Conservation (phyloP, 768 basidiomycete species). For the Lentinula guzmanii region DNA sequence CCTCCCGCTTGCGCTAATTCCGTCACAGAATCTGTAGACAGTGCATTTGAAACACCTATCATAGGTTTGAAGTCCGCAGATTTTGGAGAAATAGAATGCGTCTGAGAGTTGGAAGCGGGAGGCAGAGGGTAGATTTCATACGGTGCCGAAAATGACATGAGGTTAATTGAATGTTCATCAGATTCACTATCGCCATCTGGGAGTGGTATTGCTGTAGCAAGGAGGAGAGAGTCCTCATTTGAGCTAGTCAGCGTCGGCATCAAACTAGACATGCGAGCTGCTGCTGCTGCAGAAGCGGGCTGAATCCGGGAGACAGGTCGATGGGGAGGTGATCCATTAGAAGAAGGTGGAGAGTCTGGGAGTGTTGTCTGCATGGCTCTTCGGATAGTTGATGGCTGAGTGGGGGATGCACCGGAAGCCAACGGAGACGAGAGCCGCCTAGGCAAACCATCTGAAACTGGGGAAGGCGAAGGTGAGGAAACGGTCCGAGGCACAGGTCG, state of each 20-base stretch:
- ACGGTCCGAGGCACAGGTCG: conserved; percentile 39
- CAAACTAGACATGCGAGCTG: conserved; percentile 35
- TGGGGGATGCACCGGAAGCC: conserved; percentile 20
- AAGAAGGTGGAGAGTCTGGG: conserved; percentile 30
- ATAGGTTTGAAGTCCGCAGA: conserved; percentile 46
- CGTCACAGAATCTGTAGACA: conserved; percentile 49
- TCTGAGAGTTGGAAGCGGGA: conserved; percentile 30
- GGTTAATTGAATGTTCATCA: conserved; percentile 55
- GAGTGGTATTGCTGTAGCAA: conserved; percentile 69
- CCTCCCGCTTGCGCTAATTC: conserved; percentile 27
- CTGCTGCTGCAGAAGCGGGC: conserved; percentile 29
- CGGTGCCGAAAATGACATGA: conserved; percentile 69
- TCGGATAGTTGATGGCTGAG: conserved; percentile 28
- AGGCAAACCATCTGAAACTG: conserved; percentile 25
- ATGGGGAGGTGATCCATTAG: conserved; percentile 5
- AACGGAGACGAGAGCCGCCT: conserved; percentile 49
- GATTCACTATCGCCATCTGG: conserved; percentile 71
- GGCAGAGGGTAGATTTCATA: conserved; percentile 44
- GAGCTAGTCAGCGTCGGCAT: conserved; percentile 30
- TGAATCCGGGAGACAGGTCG: conserved; percentile 9
- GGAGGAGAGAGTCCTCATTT: conserved; percentile 58
- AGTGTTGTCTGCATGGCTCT: conserved; percentile 31
- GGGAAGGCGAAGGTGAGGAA: conserved; percentile 13
- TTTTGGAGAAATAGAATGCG: conserved; percentile 46
- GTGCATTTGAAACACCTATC: conserved; percentile 47